Conservation (phyloP, 164 flowering plant species). For the Chimonanthus salicifolius region DNA sequence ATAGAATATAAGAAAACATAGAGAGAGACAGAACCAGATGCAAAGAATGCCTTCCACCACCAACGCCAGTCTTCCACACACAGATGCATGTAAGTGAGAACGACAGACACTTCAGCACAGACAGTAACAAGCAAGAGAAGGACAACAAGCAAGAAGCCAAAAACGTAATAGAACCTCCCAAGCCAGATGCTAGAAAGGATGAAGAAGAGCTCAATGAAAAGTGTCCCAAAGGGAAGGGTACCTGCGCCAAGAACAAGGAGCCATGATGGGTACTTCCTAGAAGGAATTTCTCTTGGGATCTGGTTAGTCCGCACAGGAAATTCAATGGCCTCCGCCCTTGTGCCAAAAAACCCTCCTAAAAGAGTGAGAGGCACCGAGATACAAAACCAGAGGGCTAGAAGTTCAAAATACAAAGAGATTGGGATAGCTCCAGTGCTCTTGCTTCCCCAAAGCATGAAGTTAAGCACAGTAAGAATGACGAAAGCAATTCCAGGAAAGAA, state of each 20-base stretch:
- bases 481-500: slow-evolving; percentile 33
- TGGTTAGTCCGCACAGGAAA: slow-evolving; percentile 33
- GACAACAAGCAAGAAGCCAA: slow-evolving; percentile 33
- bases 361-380: slow-evolving; percentile 35
- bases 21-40: slow-evolving; percentile 31
- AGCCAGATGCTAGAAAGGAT: slow-evolving; percentile 37
- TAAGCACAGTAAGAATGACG: slow-evolving; percentile 20
- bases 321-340: slow-evolving; percentile 24
- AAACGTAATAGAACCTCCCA: slow-evolving; percentile 35
- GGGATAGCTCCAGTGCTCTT: slow-evolving; percentile 35
- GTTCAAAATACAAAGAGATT: slow-evolving; percentile 23
- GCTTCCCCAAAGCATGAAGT: slow-evolving; percentile 36
- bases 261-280: slow-evolving; percentile 34
- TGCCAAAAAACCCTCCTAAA: slow-evolving; percentile 30
- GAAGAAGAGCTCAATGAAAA: slow-evolving; percentile 36
- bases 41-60: slow-evolving; percentile 42
- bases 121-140: slow-evolving; percentile 26
- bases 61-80: slow-evolving; percentile 38
- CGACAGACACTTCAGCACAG: slow-evolving; percentile 35
- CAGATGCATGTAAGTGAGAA: slow-evolving; percentile 34
- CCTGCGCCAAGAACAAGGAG: slow-evolving; percentile 38
- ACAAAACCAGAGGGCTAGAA: slow-evolving; percentile 34
- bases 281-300: slow-evolving; percentile 34
- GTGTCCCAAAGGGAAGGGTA: slow-evolving; percentile 37
- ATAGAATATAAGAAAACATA: slow-evolving; percentile 32